Percentiles rank a stretch among this genome's conserved stretches.
These are phyloP conservation scores for Oryza brachyantha DNA, from an alignment of 176 grass and related monocot species.

Conservation along the genomic window DNA sequence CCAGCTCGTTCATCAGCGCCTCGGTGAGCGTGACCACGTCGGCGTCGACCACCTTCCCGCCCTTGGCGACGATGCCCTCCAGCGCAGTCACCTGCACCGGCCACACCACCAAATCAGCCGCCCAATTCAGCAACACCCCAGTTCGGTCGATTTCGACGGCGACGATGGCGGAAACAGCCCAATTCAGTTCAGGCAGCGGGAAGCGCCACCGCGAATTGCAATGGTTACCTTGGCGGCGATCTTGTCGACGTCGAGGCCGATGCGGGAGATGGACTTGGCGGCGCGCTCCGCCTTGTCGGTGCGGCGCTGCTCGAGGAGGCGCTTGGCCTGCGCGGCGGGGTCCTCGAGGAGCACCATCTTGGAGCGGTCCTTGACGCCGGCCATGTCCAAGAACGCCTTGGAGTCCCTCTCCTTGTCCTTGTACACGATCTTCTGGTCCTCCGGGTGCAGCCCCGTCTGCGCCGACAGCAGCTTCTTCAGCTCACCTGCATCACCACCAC, in stretches of 20 bases:
- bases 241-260: slow-evolving; percentile 78
- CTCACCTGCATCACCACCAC: slow-evolving; percentile 53
- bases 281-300: slow-evolving; percentile 68
- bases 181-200: not conserved
- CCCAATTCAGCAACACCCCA: not conserved
- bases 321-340: slow-evolving; percentile 68
- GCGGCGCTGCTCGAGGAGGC: slow-evolving; percentile 68
- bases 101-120: not conserved
- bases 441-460: slow-evolving; percentile 70
- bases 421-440: slow-evolving; percentile 84
- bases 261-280: slow-evolving; percentile 61
- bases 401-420: slow-evolving; percentile 90
- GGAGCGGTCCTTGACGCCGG: slow-evolving; percentile 85
- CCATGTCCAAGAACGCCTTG: slow-evolving; percentile 73
- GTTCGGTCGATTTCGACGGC: not conserved
- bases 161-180: not conserved
- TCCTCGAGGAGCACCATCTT: slow-evolving; percentile 82
- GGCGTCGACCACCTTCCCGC: slow-evolving; percentile 66
- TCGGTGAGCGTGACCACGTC: slow-evolving; percentile 77
- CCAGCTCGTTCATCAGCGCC: slow-evolving; percentile 84
- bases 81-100: slow-evolving; percentile 67
- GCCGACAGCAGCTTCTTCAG: slow-evolving; percentile 81
- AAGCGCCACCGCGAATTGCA: not conserved
- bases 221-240: slow-evolving; percentile 61
- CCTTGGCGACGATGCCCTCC: slow-evolving; percentile 65